These are phyloP conservation scores for Colletotrichum sp. DNA, from an alignment of 2,329 filamentous ascomycete species.

Conservation along the genomic window DNA sequence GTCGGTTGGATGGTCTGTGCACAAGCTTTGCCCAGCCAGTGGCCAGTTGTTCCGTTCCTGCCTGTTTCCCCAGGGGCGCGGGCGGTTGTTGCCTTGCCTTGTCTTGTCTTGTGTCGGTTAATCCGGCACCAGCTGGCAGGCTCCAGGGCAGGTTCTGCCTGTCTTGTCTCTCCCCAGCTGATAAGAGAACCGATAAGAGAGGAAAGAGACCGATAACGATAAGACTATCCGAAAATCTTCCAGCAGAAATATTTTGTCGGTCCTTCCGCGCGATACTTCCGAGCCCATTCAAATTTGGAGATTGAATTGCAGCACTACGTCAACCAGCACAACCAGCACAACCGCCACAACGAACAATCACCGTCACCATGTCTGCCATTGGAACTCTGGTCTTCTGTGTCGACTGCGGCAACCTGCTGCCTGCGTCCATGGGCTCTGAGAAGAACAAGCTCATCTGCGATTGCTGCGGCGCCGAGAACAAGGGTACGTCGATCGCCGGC, in stretches of 20 bases:
- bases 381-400: constrained; percentile 92
- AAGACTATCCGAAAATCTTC: background rate
- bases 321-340: background rate
- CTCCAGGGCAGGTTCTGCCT: background rate
- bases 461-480: constrained; percentile 84
- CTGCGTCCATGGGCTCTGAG: constrained; percentile 76
- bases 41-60: constrained; percentile 18
- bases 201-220: background rate
- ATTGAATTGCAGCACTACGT: background rate
- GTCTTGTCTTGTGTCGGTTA: background rate
- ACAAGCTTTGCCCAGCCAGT: constrained; percentile 14
- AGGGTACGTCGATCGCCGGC: constrained; percentile 60
- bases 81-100: background rate
- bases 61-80: background rate
- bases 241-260: constrained; percentile 20
- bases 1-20: constrained; percentile 16
- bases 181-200: background rate
- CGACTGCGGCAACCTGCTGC: constrained; percentile 89
- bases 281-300: background rate
- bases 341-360: background rate
- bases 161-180: background rate
- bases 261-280: background rate
- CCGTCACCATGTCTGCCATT: constrained; percentile 79
- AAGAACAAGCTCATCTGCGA: constrained; percentile 82
- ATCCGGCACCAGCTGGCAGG: background rate